Evolutionary conservation across 1,139 yeast species (phyloP), one percentile per base, ranked within the genome.

Genomic region (Suhomyces wounanorum): DNA sequence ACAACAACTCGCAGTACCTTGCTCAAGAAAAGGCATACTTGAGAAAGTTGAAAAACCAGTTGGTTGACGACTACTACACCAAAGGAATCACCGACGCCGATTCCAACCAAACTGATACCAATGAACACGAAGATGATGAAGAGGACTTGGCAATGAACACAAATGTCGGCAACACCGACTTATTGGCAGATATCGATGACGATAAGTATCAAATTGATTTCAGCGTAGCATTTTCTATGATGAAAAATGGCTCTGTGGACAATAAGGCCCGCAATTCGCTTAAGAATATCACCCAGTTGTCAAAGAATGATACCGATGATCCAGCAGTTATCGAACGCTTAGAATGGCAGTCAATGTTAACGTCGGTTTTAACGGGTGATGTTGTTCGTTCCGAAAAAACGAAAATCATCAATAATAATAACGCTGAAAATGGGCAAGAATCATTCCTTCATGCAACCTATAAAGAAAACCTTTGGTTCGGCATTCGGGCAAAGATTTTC

Each of bases 271-370:
- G 70, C 21, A 68, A 69, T 51, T 68, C 75, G 2, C 67, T 65
- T 47, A 71, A 73, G 39, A 67, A 73, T 51, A 64, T 75, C 43
- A 73, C 80, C 28, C 70, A 75, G 43, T 61, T 80, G 41, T 69
- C 72, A 51, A 70, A 71, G 44, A 77, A 78, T 42, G 71, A 70
- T 36, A 77, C 77, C 8, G 77, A 81, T 49, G 89, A 86, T 58
- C 87, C 89, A 1, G 79, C 81, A 21, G 84, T 89, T 18, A 67
- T 85, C 28, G 98, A 91, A 65, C 75, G 99, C 45, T 75, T 92
- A 26, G 97, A 92, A 69, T 94, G 99, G 99, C 98, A 94, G 66
- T 83, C 95, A 0, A 90, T 94, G 97, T 75, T 94, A 44, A 81
- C 89, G 3, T 82, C 94, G 4, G 99, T 94, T 2, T 77, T 94